These are phyloP conservation scores for Colletotrichum brevisporum DNA, from an alignment of 2,329 filamentous ascomycete species.

Conservation along the genomic window DNA sequence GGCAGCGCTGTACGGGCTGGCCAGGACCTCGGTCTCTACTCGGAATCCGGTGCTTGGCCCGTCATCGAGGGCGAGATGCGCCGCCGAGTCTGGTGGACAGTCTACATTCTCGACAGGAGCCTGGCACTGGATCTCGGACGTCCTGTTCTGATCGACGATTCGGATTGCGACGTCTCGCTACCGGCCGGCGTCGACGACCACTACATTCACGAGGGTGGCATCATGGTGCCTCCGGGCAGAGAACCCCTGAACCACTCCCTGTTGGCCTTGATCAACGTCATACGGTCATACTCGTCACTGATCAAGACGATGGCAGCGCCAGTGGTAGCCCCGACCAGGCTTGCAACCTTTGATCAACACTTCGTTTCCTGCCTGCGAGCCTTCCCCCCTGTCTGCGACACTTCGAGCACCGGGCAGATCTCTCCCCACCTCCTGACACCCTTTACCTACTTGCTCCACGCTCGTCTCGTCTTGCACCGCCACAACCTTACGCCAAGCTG, in stretches of 20 bases:
- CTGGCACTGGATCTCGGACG: constrained; percentile 85
- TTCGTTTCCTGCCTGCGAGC: constrained; percentile 81
- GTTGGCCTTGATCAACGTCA: constrained; percentile 84
- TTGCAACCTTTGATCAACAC: constrained; percentile 86
- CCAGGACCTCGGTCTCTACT: constrained; percentile 87
- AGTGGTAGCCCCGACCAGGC: constrained; percentile 74
- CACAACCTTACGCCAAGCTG: constrained; percentile 87
- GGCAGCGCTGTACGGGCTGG: constrained; percentile 83
- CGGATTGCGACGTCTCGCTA: constrained; percentile 87
- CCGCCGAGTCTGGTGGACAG: constrained; percentile 91
- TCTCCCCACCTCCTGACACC: constrained; percentile 83
- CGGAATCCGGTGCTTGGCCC: constrained; percentile 80
- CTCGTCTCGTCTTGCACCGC: constrained; percentile 87
- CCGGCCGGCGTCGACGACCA: constrained; percentile 87
- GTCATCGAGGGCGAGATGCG: constrained; percentile 88
- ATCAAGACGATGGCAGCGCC: constrained; percentile 78
- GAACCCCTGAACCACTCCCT: constrained; percentile 78
- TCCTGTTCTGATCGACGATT: constrained; percentile 86
- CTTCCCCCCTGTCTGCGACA: constrained; percentile 82
- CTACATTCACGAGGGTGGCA: constrained; percentile 74
- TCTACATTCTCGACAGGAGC: constrained; percentile 90
- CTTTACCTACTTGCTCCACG: constrained; percentile 83
- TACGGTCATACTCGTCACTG: constrained; percentile 82
- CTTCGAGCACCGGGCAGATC: constrained; percentile 75
- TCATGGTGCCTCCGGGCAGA: constrained; percentile 64